Evolutionary conservation across 192 early-diverging fungal genomes (phyloP).

Genomic region (Coemansia sp.): DNA sequence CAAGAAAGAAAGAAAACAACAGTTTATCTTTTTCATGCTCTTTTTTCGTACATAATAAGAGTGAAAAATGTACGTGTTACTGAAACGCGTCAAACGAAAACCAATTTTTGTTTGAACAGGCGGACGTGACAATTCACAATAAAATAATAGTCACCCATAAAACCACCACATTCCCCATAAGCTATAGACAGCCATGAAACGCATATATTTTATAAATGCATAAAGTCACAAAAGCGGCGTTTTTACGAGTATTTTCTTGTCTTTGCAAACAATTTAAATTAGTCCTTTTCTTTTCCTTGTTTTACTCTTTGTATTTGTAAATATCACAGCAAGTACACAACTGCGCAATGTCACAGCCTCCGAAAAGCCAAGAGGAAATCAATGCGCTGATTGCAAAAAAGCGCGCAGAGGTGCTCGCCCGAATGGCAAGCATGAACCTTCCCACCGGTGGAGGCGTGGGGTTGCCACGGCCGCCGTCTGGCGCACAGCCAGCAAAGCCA

Average conservation of each 20-base stretch:
- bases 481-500: conserved; percentile 14
- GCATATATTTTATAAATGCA: too few relatives aligned
- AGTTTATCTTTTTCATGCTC: neutral
- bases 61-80: too few relatives aligned
- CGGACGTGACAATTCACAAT: too few relatives aligned
- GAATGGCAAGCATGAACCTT: conserved; percentile 61
- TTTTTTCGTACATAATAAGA: neutral
- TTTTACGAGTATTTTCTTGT: too few relatives aligned
- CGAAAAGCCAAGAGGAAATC: conserved; percentile 16
- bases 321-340: neutral
- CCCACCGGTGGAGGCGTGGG: conserved; percentile 9
- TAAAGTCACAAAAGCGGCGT: too few relatives aligned
- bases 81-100: too few relatives aligned
- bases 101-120: too few relatives aligned
- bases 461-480: neutral
- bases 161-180: too few relatives aligned
- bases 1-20: neutral
- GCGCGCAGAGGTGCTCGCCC: conserved; percentile 64
- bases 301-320: neutral
- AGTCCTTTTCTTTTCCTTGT: neutral
- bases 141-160: too few relatives aligned
- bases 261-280: too few relatives aligned
- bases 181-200: too few relatives aligned
- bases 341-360: conserved; percentile 7
- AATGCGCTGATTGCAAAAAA: conserved; percentile 56